A percentile compares a stretch with the other conserved stretches of the same genome.
Evolutionary conservation across 805 yeast genomes (phyloP).

Genomic region (Wickerhamiella siamensis): DNA sequence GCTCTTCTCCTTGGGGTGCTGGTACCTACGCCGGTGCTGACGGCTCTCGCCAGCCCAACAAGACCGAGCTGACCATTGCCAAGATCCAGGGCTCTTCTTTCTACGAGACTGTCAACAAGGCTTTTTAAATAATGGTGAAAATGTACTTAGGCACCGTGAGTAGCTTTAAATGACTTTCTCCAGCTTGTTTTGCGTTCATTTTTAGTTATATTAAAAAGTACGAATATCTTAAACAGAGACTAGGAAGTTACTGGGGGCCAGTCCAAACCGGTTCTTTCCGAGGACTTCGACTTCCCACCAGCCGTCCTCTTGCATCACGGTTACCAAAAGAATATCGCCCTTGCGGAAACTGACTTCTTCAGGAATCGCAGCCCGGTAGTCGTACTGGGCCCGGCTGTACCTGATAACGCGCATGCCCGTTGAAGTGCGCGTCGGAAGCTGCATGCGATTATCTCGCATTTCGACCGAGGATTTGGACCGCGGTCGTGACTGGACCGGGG

Average conservation of each 20-base stretch:
- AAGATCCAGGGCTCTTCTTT: constrained; percentile 53
- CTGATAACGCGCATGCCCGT: constrained; percentile 42
- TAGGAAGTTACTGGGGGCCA: constrained; percentile 49
- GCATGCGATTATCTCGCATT: constrained; percentile 2
- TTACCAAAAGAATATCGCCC: constrained; percentile 39
- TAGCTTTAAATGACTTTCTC: no score
- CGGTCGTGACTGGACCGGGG: constrained; percentile 8
- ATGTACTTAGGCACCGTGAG: no score
- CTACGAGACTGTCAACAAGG: constrained; percentile 30
- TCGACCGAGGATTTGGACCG: constrained; percentile 18
- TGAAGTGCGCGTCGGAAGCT: constrained; percentile 33
- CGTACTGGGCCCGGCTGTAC: constrained; percentile 42
- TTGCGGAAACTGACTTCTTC: constrained; percentile 47
- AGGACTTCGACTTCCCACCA: constrained; percentile 62
- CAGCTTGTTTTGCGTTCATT: no score
- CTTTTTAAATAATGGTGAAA: constrained; percentile 13
- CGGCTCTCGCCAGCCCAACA: constrained; percentile 56
- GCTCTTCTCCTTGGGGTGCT: constrained; percentile 81
- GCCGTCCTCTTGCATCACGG: constrained; percentile 50
- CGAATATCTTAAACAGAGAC: constrained; percentile 6
- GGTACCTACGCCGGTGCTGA: constrained; percentile 64
- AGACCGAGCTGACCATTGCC: constrained; percentile 51
- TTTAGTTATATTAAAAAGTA: neutral
- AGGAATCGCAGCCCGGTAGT: constrained; percentile 44
- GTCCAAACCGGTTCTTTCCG: constrained; percentile 30